phyloP scores from a whole-genome alignment of 2,329 filamentous ascomycete genomes.

The Fusarium brevicatenulatum region DNA sequence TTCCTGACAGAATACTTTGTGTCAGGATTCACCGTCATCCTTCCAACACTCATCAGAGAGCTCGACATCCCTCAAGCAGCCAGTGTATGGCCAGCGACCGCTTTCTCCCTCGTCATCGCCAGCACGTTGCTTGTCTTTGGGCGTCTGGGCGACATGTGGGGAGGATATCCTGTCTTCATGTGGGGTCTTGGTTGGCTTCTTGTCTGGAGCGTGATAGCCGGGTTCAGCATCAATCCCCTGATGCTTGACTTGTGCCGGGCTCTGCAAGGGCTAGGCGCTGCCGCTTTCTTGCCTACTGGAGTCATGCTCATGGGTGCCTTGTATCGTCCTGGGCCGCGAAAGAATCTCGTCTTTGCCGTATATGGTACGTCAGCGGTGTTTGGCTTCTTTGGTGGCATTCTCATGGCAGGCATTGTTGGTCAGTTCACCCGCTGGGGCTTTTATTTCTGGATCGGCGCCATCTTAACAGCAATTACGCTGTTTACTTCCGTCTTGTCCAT shows the following conservation, averaged over 20 bases:
- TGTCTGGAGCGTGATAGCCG: neutral
- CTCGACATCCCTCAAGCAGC: neutral
- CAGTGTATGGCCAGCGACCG: neutral
- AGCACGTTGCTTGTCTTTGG: neutral
- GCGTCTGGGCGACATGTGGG: neutral
- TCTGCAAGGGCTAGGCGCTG: neutral
- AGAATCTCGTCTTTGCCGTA: neutral
- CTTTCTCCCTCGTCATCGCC: neutral
- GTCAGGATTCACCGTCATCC: neutral
- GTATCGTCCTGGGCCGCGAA: neutral
- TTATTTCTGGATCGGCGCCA: neutral
- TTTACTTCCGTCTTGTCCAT: neutral
- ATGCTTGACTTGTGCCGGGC: neutral
- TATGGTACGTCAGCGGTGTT: neutral
- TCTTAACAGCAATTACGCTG: neutral
- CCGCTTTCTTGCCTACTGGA: neutral
- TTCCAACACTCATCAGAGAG: neutral
- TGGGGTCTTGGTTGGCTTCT: neutral
- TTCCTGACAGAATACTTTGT: neutral
- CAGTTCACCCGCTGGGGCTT: neutral
- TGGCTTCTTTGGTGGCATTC: neutral
- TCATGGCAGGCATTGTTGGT: neutral
- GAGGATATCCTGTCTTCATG: neutral
- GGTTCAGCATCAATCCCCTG: neutral
- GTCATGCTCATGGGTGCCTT: neutral